Percentiles rank a stretch among this genome's conserved stretches.
Conservation (phyloP, 495 filamentous ascomycete species). For the Neurospora sp. region DNA sequence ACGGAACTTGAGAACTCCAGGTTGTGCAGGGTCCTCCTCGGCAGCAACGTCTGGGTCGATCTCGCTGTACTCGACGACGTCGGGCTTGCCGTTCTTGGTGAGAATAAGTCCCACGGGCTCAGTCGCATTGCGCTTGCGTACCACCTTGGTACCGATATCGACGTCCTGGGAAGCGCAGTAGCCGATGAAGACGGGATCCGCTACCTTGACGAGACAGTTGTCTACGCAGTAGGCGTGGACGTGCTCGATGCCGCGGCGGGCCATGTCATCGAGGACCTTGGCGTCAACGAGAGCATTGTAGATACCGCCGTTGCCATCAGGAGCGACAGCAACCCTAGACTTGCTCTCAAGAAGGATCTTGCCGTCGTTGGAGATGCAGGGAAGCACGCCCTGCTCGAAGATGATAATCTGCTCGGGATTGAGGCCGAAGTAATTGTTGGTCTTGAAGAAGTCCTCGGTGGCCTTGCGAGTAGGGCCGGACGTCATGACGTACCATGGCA, state of each 20-base stretch:
- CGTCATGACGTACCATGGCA: conserved; percentile 99
- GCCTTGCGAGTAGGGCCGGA: conserved; percentile 89
- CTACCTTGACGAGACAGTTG: conserved; percentile 97
- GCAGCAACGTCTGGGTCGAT: conserved; percentile 75
- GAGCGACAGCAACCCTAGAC: conserved; percentile 86
- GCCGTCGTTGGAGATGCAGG: conserved; percentile 94
- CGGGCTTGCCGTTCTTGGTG: conserved; percentile 88
- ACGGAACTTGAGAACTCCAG: conserved; percentile 81
- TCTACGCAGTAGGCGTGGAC: conserved; percentile 97
- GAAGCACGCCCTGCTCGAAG: conserved; percentile 95
- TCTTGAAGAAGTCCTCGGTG: conserved; percentile 85
- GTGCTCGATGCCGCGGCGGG: conserved; percentile 80
- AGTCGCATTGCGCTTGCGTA: conserved; percentile 93
- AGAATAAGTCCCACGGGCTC: conserved; percentile 95
- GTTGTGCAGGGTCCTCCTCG: conserved; percentile 77
- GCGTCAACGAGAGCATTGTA: conserved; percentile 84
- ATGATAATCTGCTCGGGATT: conserved; percentile 75
- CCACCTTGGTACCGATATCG: conserved; percentile 96
- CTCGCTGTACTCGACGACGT: conserved; percentile 98
- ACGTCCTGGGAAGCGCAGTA: conserved; percentile 83
- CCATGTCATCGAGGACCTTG: conserved; percentile 81
- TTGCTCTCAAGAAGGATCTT: conserved; percentile 94
- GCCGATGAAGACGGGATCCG: conserved; percentile 91
- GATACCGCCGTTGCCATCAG: conserved; percentile 97
- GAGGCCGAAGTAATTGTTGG: conserved; percentile 85